phyloP scores from a whole-genome alignment of 495 filamentous ascomycete species.

The Pyrenula massariospora region DNA sequence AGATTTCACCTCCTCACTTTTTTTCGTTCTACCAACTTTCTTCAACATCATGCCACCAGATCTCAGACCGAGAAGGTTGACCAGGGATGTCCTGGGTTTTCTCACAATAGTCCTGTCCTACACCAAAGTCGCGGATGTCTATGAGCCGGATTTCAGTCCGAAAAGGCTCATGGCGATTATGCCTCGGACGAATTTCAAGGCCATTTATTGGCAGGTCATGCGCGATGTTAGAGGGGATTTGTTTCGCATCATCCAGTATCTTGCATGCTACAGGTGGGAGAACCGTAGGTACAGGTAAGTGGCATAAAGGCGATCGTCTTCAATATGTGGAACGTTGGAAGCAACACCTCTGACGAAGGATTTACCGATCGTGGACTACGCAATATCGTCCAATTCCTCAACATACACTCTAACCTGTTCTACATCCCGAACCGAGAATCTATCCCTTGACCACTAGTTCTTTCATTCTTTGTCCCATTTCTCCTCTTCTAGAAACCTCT shows the following conservation, averaged over 20 bases:
- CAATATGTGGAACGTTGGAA: neutral
- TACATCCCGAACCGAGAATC: neutral
- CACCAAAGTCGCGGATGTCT: conserved; percentile 5
- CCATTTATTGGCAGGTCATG: conserved; percentile 8
- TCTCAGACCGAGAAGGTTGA: conserved; percentile 4
- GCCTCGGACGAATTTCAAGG: conserved; percentile 13
- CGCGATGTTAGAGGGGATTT: neutral
- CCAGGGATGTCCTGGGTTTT: conserved; percentile 10
- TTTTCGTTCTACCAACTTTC: neutral
- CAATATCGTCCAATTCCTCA: neutral
- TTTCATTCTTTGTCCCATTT: neutral
- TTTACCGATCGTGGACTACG: too few species aligned
- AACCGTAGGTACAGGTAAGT: neutral
- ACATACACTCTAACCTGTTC: neutral
- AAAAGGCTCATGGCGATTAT: conserved; percentile 6
- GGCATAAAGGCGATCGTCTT: neutral
- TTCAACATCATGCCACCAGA: conserved; percentile 3
- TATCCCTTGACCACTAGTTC: neutral
- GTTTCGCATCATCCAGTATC: conserved; percentile 1
- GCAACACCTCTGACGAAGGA: too few species aligned
- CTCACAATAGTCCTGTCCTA: conserved; percentile 11
- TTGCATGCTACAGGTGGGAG: conserved; percentile 11
- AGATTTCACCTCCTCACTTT: neutral
- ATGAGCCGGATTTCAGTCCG: conserved; percentile 1
- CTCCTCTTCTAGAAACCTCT: neutral